phyloP scores from a whole-genome alignment of 768 basidiomycete species.

The Pholiota conissans region DNA sequence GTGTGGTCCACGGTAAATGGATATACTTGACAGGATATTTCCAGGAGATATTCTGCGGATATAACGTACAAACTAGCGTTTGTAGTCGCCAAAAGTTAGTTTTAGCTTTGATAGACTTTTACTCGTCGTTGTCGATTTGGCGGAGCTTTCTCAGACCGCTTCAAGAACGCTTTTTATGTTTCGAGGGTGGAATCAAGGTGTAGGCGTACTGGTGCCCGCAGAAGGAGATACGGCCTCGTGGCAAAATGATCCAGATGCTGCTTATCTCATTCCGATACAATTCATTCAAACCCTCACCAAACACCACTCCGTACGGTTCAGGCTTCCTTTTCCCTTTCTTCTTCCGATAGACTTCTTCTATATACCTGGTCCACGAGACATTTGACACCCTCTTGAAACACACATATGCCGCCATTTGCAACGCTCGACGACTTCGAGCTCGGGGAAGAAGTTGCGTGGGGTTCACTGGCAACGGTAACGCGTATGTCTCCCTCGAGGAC shows the following conservation, averaged over 20 bases:
- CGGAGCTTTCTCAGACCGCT: too few species aligned
- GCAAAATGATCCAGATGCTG: neutral
- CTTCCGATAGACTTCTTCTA: constrained; percentile 3
- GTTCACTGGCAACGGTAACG: constrained; percentile 30
- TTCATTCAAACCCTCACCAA: neutral
- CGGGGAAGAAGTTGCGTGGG: constrained; percentile 30
- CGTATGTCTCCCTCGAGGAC: neutral
- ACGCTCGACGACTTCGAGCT: constrained; percentile 27
- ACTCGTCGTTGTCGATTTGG: too few species aligned
- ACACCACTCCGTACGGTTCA: neutral
- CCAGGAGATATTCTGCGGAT: neutral
- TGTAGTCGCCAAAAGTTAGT: too few species aligned
- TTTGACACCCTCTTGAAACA: constrained; percentile 1
- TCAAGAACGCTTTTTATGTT: too few species aligned
- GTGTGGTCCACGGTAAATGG: neutral
- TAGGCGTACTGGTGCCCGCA: neutral
- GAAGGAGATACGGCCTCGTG: neutral
- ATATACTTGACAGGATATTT: neutral
- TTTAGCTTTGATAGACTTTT: too few species aligned
- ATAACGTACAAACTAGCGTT: too few species aligned
- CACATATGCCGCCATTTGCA: constrained; percentile 13
- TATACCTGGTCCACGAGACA: neutral
- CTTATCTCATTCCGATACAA: constrained; percentile 1
- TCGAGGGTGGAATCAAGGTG: too few species aligned
- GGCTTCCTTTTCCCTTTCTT: constrained; percentile 6